Base-by-base conservation (phyloP, 1,284 basidiomycete species). In the Cryptococcus maquisensis region DNA sequence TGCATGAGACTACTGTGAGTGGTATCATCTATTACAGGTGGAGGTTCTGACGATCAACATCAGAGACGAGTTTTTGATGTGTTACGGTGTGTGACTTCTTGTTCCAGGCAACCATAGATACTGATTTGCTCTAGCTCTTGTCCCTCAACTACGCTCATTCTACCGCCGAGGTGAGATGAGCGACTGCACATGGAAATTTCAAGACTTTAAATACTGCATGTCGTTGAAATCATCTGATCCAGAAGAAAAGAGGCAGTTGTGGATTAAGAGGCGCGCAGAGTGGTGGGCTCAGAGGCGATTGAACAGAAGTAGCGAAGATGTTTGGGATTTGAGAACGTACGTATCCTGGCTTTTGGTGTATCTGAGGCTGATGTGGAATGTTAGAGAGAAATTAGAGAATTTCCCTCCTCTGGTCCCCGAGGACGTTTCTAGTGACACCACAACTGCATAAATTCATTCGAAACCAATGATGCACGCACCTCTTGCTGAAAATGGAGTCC, bases 131-230 rank as follows among this genome's bases (percentile, higher is more conserved):
- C 36, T 63, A 93, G 92, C 86, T 40, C 81, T 96, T 38, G 83
- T 85, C 28, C 83, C 84, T 9, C 94, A 97, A 74, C 75, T 94
- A 53, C 87, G 86, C 63, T 86, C 87, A 3, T 78, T 96, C 46
- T 98, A 98, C 74, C 83, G 95, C 62, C 85, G 87, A 64, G 95
- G 95, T 4, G 80, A 84, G 47, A 81, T 87, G 65, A 81, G 86
- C 1, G 83, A 86, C 57, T 98, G 95, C 73, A 79, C 79, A 0
- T 80, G 81, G 51, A 93, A 95, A 71, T 82, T 87, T 67, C 86
- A 92, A 61, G 93, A 96, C 66, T 95, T 95, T 82, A 97, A 97
- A 77, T 96, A 90, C 77, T 98, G 95, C 77, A 79, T 97, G 79
- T 87, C 85, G 55, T 78, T 88, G 60, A 94, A 93, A 72, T 81